Conservation (phyloP, 208 protist species). For the Porcisia deanei region DNA sequence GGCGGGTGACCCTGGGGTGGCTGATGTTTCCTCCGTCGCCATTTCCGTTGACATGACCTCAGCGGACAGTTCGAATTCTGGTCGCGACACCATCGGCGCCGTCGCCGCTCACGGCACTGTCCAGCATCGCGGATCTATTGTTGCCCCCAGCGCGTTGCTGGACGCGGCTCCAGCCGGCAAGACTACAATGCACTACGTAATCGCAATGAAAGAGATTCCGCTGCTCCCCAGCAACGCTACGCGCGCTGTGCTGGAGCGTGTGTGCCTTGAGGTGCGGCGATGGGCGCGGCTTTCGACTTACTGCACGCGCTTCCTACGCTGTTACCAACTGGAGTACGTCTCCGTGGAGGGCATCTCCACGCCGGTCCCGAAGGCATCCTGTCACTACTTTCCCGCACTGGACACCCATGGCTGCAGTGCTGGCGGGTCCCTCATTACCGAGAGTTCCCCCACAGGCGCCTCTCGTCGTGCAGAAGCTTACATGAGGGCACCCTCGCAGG, state of each 20-base stretch:
- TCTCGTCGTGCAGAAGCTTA: constrained; percentile 6
- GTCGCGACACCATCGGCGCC: background rate
- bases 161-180: background rate
- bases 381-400: constrained; percentile 19
- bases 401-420: background rate
- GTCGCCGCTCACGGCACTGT: too few species aligned
- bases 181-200: constrained; percentile 40
- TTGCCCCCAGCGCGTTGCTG: background rate
- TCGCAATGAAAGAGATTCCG: constrained; percentile 66
- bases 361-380: constrained; percentile 23
- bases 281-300: constrained; percentile 51
- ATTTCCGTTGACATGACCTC: constrained; percentile 3
- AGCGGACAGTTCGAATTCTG: background rate
- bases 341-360: constrained; percentile 20
- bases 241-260: constrained; percentile 29
- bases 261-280: constrained; percentile 46
- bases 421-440: background rate
- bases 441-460: background rate
- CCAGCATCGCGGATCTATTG: background rate
- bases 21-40: constrained; percentile 7
- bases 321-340: constrained; percentile 59
- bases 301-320: constrained; percentile 49
- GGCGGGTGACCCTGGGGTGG: background rate
- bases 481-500: constrained; percentile 1
- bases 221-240: constrained; percentile 28